phyloP scores from a whole-genome alignment of 139 green algal species.

The Trebouxia sp. region DNA sequence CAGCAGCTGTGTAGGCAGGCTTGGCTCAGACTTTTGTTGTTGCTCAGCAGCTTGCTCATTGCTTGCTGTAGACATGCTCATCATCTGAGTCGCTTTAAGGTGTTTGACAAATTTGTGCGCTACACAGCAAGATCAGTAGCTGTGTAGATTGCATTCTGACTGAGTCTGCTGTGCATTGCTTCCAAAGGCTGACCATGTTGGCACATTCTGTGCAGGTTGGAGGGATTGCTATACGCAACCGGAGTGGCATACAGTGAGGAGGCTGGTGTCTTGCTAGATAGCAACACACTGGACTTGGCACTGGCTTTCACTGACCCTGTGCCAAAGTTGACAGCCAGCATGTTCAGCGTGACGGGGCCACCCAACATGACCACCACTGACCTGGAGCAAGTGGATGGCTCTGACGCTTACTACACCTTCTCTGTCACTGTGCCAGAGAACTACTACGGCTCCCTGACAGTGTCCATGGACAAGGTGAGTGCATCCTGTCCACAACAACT shows the following conservation, averaged over 20 bases:
- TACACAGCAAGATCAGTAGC: too few species aligned
- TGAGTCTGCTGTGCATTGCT: too few species aligned
- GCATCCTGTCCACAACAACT: too few species aligned
- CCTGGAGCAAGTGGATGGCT: not conserved
- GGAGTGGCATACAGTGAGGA: slow-evolving; percentile 1
- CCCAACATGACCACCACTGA: not conserved
- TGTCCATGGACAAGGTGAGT: slow-evolving; percentile 16
- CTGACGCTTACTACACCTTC: slow-evolving; percentile 27
- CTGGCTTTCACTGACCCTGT: slow-evolving; percentile 24
- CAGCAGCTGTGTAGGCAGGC: not conserved
- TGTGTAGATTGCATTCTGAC: too few species aligned
- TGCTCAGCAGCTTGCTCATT: too few species aligned
- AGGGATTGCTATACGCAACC: not conserved
- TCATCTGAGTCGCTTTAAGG: too few species aligned
- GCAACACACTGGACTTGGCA: slow-evolving; percentile 3
- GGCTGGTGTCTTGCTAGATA: not conserved
- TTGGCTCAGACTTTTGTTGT: too few species aligned
- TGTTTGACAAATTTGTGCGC: too few species aligned
- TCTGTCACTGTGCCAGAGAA: slow-evolving; percentile 13
- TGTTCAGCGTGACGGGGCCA: slow-evolving; percentile 29
- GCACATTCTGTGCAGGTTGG: too few species aligned
- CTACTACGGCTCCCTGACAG: slow-evolving; percentile 21
- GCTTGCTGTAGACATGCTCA: too few species aligned
- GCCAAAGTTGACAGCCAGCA: not conserved
- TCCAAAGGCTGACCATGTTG: too few species aligned